These are phyloP conservation scores for Ustilago trichophora DNA, from an alignment of 1,284 basidiomycete genomes.

Conservation along the genomic window DNA sequence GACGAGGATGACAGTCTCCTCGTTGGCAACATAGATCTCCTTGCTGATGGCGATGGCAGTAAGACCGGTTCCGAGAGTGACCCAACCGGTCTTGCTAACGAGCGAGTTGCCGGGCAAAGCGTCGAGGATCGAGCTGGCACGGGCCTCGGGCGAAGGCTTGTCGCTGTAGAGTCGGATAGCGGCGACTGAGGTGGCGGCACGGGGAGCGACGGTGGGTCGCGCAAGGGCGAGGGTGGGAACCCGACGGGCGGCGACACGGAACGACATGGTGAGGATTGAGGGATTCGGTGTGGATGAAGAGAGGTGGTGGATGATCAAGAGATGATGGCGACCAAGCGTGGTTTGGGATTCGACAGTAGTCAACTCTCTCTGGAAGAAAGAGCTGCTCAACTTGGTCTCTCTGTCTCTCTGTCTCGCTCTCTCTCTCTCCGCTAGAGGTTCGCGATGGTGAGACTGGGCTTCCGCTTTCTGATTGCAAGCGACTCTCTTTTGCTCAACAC, in stretches of 20 bases:
- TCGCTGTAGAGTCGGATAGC: slow-evolving; percentile 60
- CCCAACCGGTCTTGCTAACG: slow-evolving; percentile 89
- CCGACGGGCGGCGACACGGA: slow-evolving; percentile 44
- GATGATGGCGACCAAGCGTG: slow-evolving; percentile 15
- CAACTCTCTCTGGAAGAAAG: not conserved
- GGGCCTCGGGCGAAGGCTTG: slow-evolving; percentile 75
- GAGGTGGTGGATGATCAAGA: slow-evolving; percentile 23
- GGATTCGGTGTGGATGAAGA: slow-evolving; percentile 13
- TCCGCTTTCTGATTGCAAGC: too few species aligned
- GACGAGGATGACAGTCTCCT: slow-evolving; percentile 73
- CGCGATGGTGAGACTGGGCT: too few species aligned
- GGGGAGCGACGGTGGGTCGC: slow-evolving; percentile 35
- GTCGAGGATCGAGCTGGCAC: slow-evolving; percentile 89
- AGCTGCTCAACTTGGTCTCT: slow-evolving; percentile 46
- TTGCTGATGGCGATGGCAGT: slow-evolving; percentile 93
- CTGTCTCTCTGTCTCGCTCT: too few species aligned
- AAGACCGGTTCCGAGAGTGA: slow-evolving; percentile 88
- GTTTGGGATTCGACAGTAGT: slow-evolving; percentile 34
- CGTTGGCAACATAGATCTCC: slow-evolving; percentile 97
- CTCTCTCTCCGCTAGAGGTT: too few species aligned
- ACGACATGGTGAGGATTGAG: slow-evolving; percentile 50
- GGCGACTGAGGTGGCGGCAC: slow-evolving; percentile 38
- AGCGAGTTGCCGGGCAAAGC: slow-evolving; percentile 89
- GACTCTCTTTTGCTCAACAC: too few species aligned
- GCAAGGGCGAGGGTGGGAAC: slow-evolving; percentile 48